Conservation (phyloP, 2,329 filamentous ascomycete genomes). For the Scytalidium lignicola region DNA sequence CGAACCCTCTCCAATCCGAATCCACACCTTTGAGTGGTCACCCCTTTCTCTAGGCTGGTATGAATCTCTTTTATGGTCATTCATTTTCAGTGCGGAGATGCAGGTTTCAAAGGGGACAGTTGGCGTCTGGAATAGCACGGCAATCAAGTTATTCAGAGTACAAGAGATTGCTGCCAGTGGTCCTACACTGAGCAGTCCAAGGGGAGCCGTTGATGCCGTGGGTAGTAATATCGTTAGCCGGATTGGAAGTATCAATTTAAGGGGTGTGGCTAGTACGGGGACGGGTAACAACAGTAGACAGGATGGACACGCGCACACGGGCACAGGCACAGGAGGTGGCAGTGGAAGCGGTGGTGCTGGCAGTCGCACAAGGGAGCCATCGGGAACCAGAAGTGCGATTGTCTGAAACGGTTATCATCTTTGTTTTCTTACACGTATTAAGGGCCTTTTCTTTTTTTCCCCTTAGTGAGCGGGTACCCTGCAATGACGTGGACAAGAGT, state of each 20-base stretch:
- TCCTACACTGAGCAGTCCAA: constrained; percentile 75
- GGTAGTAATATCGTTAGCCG: constrained; percentile 84
- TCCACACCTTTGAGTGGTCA: constrained; percentile 94
- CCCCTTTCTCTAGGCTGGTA: constrained; percentile 90
- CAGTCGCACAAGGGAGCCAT: background rate
- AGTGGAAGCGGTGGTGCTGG: background rate
- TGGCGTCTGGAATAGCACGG: constrained; percentile 90
- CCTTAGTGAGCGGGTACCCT: background rate
- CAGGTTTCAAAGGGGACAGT: constrained; percentile 79
- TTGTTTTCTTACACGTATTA: background rate
- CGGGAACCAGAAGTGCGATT: background rate
- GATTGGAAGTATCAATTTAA: constrained; percentile 64
- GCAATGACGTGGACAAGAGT: background rate
- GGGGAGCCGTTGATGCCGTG: constrained; percentile 88
- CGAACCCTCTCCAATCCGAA: constrained; percentile 67
- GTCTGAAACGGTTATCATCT: background rate
- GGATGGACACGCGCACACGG: background rate
- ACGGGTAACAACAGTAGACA: background rate
- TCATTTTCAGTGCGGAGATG: constrained; percentile 89
- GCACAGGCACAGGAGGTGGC: background rate
- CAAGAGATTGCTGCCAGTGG: constrained; percentile 78
- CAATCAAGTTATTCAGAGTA: constrained; percentile 82
- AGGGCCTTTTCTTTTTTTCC: background rate
- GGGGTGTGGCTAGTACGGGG: constrained; percentile 16
- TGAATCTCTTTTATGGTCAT: constrained; percentile 87